A percentile compares a stretch with the other conserved stretches of the same genome.
Evolutionary conservation across 192 early-diverging fungal species (phyloP).

Genomic region (Chytriomyces hyalinus): DNA sequence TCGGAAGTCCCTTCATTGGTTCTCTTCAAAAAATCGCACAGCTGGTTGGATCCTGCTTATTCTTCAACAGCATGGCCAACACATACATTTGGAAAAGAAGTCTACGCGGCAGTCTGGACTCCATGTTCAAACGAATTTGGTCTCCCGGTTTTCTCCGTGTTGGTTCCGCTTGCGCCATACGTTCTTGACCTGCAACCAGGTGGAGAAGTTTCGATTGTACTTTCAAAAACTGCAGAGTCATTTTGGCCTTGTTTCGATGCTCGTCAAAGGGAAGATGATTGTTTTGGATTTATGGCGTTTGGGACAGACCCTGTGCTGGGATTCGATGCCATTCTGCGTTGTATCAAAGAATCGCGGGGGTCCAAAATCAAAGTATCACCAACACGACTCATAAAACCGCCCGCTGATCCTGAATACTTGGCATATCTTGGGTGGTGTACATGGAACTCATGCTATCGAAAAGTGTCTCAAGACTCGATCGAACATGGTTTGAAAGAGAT

Average conservation of each 20-base stretch:
- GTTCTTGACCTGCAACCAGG: not conserved
- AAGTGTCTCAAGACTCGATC: conserved; percentile 5
- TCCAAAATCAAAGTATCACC: no score
- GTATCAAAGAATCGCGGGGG: no score
- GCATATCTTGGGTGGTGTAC: conserved; percentile 32
- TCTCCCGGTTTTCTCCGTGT: not conserved
- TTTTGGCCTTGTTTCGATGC: no score
- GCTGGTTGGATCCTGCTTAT: no score
- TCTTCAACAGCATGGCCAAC: no score
- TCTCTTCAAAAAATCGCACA: no score
- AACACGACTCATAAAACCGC: not conserved
- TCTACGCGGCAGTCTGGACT: not conserved
- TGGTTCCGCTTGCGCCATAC: conserved; percentile 1
- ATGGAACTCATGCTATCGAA: conserved; percentile 26
- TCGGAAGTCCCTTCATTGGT: no score
- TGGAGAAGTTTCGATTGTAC: not conserved
- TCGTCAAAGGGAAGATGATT: not conserved
- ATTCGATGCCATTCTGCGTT: no score
- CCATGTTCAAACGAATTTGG: no score
- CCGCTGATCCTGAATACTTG: not conserved
- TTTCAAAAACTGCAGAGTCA: not conserved
- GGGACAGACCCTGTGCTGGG: not conserved
- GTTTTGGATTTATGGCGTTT: conserved; percentile 1
- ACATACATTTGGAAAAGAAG: not conserved
- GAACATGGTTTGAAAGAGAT: conserved; percentile 1